Evolutionary conservation across 805 yeast species (phyloP), one percentile per base, ranked within the genome.

Genomic region (Schizosaccharomyces lindneri): DNA sequence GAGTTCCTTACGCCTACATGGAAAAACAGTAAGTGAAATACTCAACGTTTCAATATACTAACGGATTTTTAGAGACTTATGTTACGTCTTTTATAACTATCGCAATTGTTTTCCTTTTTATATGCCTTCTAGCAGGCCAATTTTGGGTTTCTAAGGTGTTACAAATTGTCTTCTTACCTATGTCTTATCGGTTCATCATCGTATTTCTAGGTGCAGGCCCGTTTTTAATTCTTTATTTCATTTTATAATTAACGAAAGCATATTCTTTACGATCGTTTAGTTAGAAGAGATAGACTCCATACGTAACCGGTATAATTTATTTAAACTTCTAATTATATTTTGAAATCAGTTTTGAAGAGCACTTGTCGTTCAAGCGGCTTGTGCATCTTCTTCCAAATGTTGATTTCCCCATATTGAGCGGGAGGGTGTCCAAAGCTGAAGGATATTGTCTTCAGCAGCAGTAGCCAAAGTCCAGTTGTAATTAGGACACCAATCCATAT

Each of bases 361-460:
- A 36, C 15, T 13, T 13, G 15, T 13, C 11, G 9, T 29, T 51
- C 11, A 51, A 21, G 21, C 31, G 1, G 57, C 36, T 29, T 7
- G 21, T 24, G 68, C 64, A 29, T 61, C 61, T 29, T 65, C 74
- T 4, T 73, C 78, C 9, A 71, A 74, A 6, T 71, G 76, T 31
- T 75, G 77, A 11, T 70, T 74, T 4, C 76, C 63, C 62, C 71
- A 66, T 67, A 71, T 71, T 21, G 75, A 73, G 27, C 77, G 70
- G 64, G 83, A 78, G 9, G 85, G 82, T 67, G 78, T 81, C 93
- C 93, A 87, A 5, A 87, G 75, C 68, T 85, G 89, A 43, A 85
- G 72, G 63, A 86, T 75, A 55, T 78, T 79, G 69, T 87, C 95
- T 67, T 84, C 93, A 1, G 85, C 87, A 62, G 81, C 82, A 62